Conservation (phyloP, 345 rosid species). For the Eucalyptus shirleyi region DNA sequence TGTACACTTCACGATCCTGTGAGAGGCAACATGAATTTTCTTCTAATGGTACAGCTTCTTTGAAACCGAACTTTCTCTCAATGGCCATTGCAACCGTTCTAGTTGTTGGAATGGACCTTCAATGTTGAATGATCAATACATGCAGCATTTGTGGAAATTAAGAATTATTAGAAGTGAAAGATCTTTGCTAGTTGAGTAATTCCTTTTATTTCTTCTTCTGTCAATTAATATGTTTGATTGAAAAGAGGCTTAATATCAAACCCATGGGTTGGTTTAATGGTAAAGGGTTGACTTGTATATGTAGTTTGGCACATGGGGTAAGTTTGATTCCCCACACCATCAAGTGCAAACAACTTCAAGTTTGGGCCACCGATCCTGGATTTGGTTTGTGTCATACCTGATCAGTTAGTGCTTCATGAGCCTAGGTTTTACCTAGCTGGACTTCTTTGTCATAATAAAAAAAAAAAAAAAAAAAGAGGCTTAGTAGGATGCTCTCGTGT, state of each 20-base stretch:
- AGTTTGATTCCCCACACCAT: neutral
- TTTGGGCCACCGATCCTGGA: neutral
- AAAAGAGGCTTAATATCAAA: neutral
- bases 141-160: neutral
- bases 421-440: neutral
- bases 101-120: neutral
- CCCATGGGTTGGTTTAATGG: neutral
- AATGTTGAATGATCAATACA: neutral
- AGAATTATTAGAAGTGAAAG: neutral
- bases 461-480: neutral
- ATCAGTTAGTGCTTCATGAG: neutral
- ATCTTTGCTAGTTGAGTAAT: neutral
- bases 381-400: neutral
- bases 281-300: neutral
- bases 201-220: neutral
- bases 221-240: neutral
- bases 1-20: conserved; percentile 12
- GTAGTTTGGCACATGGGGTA: neutral
- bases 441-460: neutral
- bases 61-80: neutral
- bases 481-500: neutral
- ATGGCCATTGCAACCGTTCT: neutral
- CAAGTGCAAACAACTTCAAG: neutral
- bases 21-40: conserved; percentile 5
- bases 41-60: conserved; percentile 16